Evolutionary conservation across 2,329 filamentous ascomycete genomes (phyloP), one percentile per base, ranked within the genome.

Genomic region (Ophiostoma quercus): DNA sequence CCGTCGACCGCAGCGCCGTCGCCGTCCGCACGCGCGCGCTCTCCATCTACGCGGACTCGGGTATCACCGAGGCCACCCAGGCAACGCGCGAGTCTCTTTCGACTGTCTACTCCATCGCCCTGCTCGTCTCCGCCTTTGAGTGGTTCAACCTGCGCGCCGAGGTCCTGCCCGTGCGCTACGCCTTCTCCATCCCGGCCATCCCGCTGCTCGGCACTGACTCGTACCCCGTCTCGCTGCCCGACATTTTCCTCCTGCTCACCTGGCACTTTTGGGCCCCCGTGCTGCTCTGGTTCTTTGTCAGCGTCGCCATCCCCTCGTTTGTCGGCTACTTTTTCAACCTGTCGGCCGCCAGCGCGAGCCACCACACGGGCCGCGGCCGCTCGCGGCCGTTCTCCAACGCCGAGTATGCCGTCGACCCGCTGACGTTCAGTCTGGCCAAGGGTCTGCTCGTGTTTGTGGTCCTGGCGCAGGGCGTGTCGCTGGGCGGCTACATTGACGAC

Each of bases 311-410:
- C 37, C 94, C 94, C 1, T 82, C 89, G 67, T 72, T 91, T 41
- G 83, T 88, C 60, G 92, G 91, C 34, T 98, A 95, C 82, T 96
- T 97, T 78, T 90, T 96, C 85, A 98, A 98, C 80, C 79, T 97
- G 76, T 92, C 89, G 54, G 81, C 83, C 67, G 84, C 82, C 75
- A 82, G 78, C 75, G 79, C 78, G 76, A 74, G 76, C 72, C 71
- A 70, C 73, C 66, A 77, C 74, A 71, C 77, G 75, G 75, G 77
- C 62, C 81, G 82, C 73, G 83, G 82, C 74, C 83, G 82, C 76
- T 77, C 77, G 68, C 74, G 74, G 60, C 77, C 77, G 57, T 74
- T 78, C 68, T 75, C 78, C 65, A 77, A 80, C 47, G 69, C 71
- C 66, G 85, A 87, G 73, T 88, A 89, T 73, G 81, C 84, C 6